Conservation (phyloP, 1,139 yeast genomes). For the Saccharomycopsis phalli region DNA sequence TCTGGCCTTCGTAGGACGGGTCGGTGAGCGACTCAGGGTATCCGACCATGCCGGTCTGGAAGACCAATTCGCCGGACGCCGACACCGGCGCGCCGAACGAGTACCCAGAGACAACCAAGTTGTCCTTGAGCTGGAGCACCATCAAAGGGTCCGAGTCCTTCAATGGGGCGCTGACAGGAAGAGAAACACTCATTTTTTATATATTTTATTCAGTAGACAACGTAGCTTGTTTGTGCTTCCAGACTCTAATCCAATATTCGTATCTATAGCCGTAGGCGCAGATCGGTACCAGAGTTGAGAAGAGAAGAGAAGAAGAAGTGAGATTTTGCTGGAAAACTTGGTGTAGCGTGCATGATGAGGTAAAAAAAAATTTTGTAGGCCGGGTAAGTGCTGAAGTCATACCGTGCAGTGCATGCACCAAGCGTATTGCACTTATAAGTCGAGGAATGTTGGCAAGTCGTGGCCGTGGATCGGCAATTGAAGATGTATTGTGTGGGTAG, state of each 20-base stretch:
- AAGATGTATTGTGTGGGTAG: too few species aligned
- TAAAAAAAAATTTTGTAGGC: too few species aligned
- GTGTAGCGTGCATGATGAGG: not conserved
- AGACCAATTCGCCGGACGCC: slow-evolving; percentile 95
- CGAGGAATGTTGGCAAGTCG: too few species aligned
- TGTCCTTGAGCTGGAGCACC: slow-evolving; percentile 89
- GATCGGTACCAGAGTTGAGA: slow-evolving; percentile 3
- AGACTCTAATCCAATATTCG: slow-evolving; percentile 1
- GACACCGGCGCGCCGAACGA: slow-evolving; percentile 92
- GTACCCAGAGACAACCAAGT: slow-evolving; percentile 85
- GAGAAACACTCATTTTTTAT: not conserved
- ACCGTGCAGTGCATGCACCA: too few species aligned
- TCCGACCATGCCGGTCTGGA: slow-evolving; percentile 99
- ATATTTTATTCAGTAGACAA: not conserved
- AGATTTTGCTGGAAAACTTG: too few species aligned
- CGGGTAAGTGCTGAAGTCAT: too few species aligned
- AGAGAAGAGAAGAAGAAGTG: slow-evolving; percentile 2
- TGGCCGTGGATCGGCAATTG: too few species aligned
- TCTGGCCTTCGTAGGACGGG: slow-evolving; percentile 98
- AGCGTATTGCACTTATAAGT: too few species aligned
- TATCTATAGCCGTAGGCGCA: not conserved
- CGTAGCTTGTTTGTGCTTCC: not conserved
- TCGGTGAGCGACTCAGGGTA: slow-evolving; percentile 98
- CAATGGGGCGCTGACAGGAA: slow-evolving; percentile 29
- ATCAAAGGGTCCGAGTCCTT: slow-evolving; percentile 73